Evolutionary conservation across 805 yeast genomes (phyloP), one percentile per base, ranked within the genome.

Genomic region (Lipomyces starkeyi): DNA sequence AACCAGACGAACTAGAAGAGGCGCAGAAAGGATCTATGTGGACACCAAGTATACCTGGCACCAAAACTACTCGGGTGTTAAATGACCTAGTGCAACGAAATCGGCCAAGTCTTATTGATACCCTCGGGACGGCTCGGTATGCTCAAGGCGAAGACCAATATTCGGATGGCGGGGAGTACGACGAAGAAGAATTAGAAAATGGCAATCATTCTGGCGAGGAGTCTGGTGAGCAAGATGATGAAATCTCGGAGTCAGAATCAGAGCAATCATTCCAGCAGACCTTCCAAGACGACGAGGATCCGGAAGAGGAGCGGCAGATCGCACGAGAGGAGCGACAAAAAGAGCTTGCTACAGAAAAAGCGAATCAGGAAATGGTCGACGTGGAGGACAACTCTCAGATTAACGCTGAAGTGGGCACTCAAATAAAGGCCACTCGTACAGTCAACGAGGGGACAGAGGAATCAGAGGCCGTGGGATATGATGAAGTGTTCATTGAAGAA

Each of bases 401-500:
- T n/a, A n/a, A 43, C 49, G 22, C 49, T 43, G 49, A 43, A 17
- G 8, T 17, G 13, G 22, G 14, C 20, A 43, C 49, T 17, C n/a
- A 43, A 17, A 43, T 17, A 17, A 14, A 17, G 9, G 6, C 22
- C 49, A 43, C 22, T 43, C 49, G 22, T 17, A 17, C 25, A 6
- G 49, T 43, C 22, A n/a, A n/a, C 49, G 49, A 55, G 22, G 14
- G 20, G 8, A 43, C 22, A 13, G 49, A 17, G 49, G 49, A 17
- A 57, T 49, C 47, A 13, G 56, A n/a, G 13, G 49, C 32, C 25
- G 58, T 43, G 6, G 61, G 43, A n/a, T 64, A 58, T 22, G 66
- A 62, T 2, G 68, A 61, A 25, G 62, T 61, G 4, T 67, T 62
- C 32, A 65, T 67, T 35, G 71, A 64, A 52, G 71, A 67, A 58